Evolutionary conservation across 805 yeast genomes (phyloP).

Genomic region (Yamadazyma olivae): DNA sequence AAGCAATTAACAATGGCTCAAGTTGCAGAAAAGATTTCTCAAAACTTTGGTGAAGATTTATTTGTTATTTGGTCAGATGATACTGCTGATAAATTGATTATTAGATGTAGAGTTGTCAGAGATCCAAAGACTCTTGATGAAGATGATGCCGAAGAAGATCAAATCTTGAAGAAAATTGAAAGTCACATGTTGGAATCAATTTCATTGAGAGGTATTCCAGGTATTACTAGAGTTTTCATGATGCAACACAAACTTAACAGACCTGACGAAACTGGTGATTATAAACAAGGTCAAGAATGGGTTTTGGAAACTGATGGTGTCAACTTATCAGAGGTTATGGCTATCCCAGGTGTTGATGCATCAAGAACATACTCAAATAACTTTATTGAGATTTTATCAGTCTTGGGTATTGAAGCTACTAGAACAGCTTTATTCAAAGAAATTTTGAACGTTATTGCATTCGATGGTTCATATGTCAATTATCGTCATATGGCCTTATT

Average conservation of each 20-base stretch:
- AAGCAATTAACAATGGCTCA: conserved; percentile 97
- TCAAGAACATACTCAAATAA: conserved; percentile 91
- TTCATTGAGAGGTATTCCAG: conserved; percentile 92
- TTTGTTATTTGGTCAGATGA: conserved; percentile 99
- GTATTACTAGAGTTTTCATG: conserved; percentile 87
- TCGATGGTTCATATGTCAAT: conserved; percentile 99
- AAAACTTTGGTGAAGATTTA: conserved; percentile 89
- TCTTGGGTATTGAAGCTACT: conserved; percentile 97
- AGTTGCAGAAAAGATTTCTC: conserved; percentile 93
- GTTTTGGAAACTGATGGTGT: conserved; percentile 99
- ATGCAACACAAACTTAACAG: conserved; percentile 74
- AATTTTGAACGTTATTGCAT: conserved; percentile 94
- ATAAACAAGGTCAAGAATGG: conserved; percentile 90
- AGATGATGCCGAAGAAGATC: conserved; percentile 96
- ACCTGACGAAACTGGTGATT: conserved; percentile 84
- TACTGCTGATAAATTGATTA: conserved; percentile 92
- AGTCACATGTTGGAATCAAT: conserved; percentile 95
- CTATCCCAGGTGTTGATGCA: conserved; percentile 92
- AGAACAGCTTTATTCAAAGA: conserved; percentile 92
- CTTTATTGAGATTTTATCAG: conserved; percentile 91
- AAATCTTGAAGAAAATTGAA: conserved; percentile 90
- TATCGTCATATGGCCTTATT: conserved; percentile 97
- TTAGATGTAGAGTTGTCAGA: conserved; percentile 97
- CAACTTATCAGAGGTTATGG: conserved; percentile 90
- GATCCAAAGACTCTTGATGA: conserved; percentile 92